Evolutionary conservation across 305 asterid species (phyloP).

Genomic region (Fraxinus greggii): DNA sequence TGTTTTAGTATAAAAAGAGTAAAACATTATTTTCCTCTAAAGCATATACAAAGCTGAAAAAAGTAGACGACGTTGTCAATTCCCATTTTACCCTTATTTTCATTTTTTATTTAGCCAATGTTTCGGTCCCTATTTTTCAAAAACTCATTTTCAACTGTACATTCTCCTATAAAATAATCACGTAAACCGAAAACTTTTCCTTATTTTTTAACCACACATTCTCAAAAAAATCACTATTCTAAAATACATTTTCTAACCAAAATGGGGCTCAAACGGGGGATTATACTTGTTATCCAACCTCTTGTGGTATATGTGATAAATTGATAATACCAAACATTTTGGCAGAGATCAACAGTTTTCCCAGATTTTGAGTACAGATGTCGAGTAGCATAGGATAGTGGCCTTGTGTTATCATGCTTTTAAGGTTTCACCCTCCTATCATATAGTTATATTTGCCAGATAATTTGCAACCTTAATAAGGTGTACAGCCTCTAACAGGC

Average conservation of each 20-base stretch:
- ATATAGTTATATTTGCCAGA: neutral
- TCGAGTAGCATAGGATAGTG: neutral
- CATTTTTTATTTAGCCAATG: neutral
- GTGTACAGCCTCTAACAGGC: neutral
- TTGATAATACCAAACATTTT: neutral
- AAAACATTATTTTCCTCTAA: neutral
- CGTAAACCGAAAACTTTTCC: too few species aligned
- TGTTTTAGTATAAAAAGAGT: neutral
- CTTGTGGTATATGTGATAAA: neutral
- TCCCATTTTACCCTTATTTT: neutral
- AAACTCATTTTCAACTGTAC: neutral
- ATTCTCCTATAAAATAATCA: neutral
- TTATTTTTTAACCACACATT: neutral
- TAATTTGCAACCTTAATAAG: slow-evolving; percentile 5
- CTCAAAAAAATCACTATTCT: neutral
- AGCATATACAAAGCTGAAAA: neutral
- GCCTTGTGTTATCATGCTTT: neutral
- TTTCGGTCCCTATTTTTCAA: neutral
- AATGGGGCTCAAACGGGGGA: neutral
- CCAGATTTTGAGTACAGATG: neutral
- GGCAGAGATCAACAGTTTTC: neutral
- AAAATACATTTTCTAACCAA: neutral
- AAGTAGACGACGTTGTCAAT: neutral
- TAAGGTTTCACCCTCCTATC: neutral
- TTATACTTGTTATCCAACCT: neutral